phyloP scores from a whole-genome alignment of 31 red algal species.

The Asparagopsis taxiformis region DNA sequence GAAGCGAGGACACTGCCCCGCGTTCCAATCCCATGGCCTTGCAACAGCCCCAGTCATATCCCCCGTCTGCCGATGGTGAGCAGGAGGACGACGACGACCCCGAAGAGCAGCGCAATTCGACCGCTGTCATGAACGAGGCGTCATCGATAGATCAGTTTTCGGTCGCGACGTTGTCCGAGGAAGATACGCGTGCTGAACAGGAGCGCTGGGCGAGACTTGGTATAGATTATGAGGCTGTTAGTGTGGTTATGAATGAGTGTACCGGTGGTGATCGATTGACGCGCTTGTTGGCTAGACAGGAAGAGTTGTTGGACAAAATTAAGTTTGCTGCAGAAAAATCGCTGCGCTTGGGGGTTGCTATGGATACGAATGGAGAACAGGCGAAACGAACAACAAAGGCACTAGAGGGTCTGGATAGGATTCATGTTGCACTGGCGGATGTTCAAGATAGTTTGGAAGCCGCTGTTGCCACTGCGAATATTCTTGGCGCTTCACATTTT shows the following conservation, averaged over 20 bases:
- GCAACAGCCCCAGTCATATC: not conserved
- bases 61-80: not conserved
- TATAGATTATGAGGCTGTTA: conserved; percentile 29
- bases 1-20: conserved; percentile 9
- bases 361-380: conserved; percentile 24
- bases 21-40: not conserved
- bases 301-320: conserved; percentile 12
- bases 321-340: conserved; percentile 16
- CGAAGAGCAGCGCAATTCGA: not conserved
- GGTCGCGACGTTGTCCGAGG: not conserved
- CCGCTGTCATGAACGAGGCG: not conserved
- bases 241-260: conserved; percentile 26
- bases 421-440: conserved; percentile 27
- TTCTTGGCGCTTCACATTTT: conserved; percentile 59
- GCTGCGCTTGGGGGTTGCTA: conserved; percentile 3
- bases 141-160: conserved; percentile 15
- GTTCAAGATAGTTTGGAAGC: conserved; percentile 49
- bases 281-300: conserved; percentile 8
- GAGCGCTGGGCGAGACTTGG: conserved; percentile 38
- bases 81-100: not conserved
- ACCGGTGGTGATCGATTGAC: conserved; percentile 30
- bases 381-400: conserved; percentile 30
- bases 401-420: conserved; percentile 31
- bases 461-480: conserved; percentile 61
- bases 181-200: conserved; percentile 31